These are phyloP conservation scores for Skeletonema menzelii DNA, from an alignment of 108 stramenopile species.

Conservation along the genomic window DNA sequence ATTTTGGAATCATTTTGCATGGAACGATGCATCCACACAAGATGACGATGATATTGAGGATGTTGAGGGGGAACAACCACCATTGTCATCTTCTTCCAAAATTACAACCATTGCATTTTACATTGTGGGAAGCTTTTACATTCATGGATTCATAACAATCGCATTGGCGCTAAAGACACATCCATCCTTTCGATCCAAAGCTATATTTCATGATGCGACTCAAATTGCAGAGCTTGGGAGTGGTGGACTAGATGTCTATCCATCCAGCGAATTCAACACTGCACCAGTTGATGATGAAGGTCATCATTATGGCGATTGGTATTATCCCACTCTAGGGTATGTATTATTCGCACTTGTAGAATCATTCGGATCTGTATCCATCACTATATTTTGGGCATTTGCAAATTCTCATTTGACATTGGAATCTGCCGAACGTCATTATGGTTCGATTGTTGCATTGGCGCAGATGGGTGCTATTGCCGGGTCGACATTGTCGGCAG, in stretches of 20 bases:
- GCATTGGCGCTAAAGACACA: slow-evolving; percentile 38
- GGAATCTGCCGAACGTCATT: slow-evolving; percentile 87
- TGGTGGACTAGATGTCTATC: slow-evolving; percentile 7
- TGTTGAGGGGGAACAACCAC: neutral
- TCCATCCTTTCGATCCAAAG: slow-evolving; percentile 30
- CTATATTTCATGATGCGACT: slow-evolving; percentile 19
- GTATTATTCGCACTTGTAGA: slow-evolving; percentile 87
- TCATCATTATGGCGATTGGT: slow-evolving; percentile 6
- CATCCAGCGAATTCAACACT: slow-evolving; percentile 5
- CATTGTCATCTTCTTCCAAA: slow-evolving; percentile 9
- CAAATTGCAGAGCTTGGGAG: slow-evolving; percentile 21
- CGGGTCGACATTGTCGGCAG: slow-evolving; percentile 79
- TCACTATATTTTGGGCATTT: slow-evolving; percentile 95
- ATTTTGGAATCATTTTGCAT: slow-evolving; percentile 17
- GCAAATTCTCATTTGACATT: slow-evolving; percentile 89
- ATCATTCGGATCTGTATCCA: slow-evolving; percentile 92
- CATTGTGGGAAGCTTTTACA: slow-evolving; percentile 39
- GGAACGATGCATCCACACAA: neutral
- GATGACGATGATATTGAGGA: slow-evolving; percentile 2
- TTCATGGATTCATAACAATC: slow-evolving; percentile 34
- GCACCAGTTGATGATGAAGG: slow-evolving; percentile 3
- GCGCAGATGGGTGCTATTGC: slow-evolving; percentile 93
- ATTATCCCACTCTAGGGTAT: slow-evolving; percentile 85
- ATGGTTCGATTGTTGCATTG: slow-evolving; percentile 92
- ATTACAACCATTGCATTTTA: slow-evolving; percentile 35